Percentiles rank a stretch among this genome's conserved stretches.
These are phyloP conservation scores for Diaporthe vaccinii DNA, from an alignment of 2,329 filamentous ascomycete genomes.

Conservation along the genomic window DNA sequence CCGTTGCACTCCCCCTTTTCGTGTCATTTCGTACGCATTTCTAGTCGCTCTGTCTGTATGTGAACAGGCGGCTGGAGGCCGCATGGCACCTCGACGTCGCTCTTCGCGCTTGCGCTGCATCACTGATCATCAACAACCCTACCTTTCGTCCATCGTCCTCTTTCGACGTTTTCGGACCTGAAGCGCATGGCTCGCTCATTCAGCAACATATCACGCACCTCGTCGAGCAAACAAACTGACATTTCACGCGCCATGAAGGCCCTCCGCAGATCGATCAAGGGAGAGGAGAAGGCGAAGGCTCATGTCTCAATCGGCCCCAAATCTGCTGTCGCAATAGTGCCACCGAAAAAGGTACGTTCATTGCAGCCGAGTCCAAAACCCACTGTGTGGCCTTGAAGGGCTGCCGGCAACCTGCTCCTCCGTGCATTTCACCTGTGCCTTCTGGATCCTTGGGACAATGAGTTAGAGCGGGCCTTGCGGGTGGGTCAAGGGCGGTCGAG, in stretches of 20 bases:
- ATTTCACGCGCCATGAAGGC: slow-evolving; percentile 69
- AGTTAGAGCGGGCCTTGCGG: slow-evolving; percentile 15
- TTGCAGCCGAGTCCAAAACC: neutral
- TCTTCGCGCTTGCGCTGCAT: slow-evolving; percentile 12
- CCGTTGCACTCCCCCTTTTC: neutral
- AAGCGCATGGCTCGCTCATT: slow-evolving; percentile 6
- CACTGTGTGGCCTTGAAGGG: neutral
- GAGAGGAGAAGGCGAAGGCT: slow-evolving; percentile 79
- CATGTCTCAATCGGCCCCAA: slow-evolving; percentile 86
- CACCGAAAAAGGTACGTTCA: slow-evolving; percentile 86
- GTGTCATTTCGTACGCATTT: neutral
- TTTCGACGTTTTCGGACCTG: slow-evolving; percentile 37
- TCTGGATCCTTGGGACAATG: slow-evolving; percentile 15
- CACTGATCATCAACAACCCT: neutral
- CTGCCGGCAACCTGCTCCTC: slow-evolving; percentile 12
- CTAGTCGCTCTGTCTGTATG: neutral
- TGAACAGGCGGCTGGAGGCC: neutral
- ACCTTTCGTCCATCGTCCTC: neutral
- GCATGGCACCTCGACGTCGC: neutral
- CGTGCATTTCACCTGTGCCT: slow-evolving; percentile 23
- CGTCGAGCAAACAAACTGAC: slow-evolving; percentile 52
- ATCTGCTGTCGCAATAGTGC: slow-evolving; percentile 87
- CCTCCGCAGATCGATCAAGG: slow-evolving; percentile 90
- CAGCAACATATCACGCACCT: slow-evolving; percentile 20
- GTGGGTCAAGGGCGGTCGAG: slow-evolving; percentile 29